Evolutionary conservation across 306 rosid species (phyloP), one percentile per base, ranked within the genome.

Genomic region (Vigna trinervia): DNA sequence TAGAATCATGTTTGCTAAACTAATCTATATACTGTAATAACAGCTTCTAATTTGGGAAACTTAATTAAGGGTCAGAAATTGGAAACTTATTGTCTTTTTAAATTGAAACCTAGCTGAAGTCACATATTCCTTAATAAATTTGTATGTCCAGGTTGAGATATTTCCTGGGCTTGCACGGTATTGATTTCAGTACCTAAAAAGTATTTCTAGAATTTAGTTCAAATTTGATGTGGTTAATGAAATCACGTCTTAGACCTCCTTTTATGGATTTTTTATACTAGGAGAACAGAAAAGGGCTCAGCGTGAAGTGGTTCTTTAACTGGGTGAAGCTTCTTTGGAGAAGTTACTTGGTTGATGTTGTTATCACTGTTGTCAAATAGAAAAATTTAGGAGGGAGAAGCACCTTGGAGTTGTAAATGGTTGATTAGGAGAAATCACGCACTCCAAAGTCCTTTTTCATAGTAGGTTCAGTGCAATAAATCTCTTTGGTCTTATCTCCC

Each of bases 11-110:
- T 30, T 5, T 50, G 28, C 62, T 74, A 39, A 64, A 22, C 51
- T 65, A 65, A 76, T 64, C 61, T 48, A 26, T 65, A 5, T 79
- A 15, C 17, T 28, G 48, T 67, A 74, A 64, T 73, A 38, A n/a
- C 30, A 46, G 54, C 36, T 57, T 56, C 36, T 77, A 71, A 39
- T n/a, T 71, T 64, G 47, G 75, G 38, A 34, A 64, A 39, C 22
- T 34, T 57, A 26, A 11, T 51, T 47, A 73, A 58, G 30, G 50
- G 41, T 46, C 8, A 36, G 50, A 36, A 63, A 53, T 8, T 54
- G 20, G 46, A 47, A 70, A 41, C 22, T 56, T 22, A 34, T 63
- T 82, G 28, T 45, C 47, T 45, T 32, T 77, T 71, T 67, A 45
- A 57, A 67, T 78, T 20, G 66, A 57, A 75, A 58, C 13, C 39